Evolutionary conservation across 768 basidiomycete species (phyloP).

Genomic region (Tulasnella sp.): DNA sequence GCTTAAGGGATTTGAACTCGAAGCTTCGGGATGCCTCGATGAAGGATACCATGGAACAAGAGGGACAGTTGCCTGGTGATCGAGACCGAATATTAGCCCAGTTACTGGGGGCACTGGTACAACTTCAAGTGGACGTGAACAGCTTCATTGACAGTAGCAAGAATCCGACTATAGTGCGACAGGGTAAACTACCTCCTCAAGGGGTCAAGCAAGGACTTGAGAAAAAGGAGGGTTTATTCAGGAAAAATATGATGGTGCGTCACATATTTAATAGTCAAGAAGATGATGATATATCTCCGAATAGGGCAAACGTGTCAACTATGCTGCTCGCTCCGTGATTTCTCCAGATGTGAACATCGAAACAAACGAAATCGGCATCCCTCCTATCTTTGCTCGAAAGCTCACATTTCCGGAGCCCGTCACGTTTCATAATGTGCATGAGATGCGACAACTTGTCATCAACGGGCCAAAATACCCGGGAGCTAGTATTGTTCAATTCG

Average conservation of each 20-base stretch:
- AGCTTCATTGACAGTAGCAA: conserved; percentile 95
- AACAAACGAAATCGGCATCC: conserved; percentile 95
- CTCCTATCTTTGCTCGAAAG: conserved; percentile 92
- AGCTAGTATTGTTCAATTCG: conserved; percentile 87
- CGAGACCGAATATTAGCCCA: conserved; percentile 47
- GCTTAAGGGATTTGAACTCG: conserved; percentile 61
- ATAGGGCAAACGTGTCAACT: conserved; percentile 98
- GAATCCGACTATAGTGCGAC: conserved; percentile 72
- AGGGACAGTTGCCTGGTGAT: conserved; percentile 32
- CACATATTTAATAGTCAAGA: conserved; percentile 1
- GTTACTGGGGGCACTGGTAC: conserved; percentile 70
- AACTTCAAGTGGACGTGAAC: conserved; percentile 89
- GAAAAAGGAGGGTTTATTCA: conserved; percentile 97
- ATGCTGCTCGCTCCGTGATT: conserved; percentile 98
- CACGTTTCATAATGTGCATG: conserved; percentile 77
- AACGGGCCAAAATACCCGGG: conserved; percentile 89
- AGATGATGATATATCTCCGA: background rate
- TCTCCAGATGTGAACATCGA: conserved; percentile 99
- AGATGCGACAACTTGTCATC: conserved; percentile 79
- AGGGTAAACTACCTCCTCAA: conserved; percentile 79
- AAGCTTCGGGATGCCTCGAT: conserved; percentile 47
- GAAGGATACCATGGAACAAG: conserved; percentile 34
- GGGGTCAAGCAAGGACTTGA: conserved; percentile 95
- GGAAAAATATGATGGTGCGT: conserved; percentile 97
- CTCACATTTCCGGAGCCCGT: conserved; percentile 97